Conservation (phyloP, 2,329 filamentous ascomycete genomes). For the Aspergillus ustus region DNA sequence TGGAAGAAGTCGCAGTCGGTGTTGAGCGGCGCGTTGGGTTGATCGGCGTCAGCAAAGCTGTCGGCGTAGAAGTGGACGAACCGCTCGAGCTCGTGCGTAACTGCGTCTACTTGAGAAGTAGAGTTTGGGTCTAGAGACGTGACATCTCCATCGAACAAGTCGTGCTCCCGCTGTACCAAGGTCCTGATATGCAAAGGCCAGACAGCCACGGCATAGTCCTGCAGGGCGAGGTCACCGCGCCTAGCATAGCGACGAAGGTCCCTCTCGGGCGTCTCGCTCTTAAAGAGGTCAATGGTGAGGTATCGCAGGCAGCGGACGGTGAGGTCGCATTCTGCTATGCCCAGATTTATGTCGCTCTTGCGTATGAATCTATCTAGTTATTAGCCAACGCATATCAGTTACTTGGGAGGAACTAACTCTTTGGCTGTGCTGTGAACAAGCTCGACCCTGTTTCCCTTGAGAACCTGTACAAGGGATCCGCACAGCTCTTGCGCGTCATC, state of each 20-base stretch:
- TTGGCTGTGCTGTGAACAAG: constrained; percentile 17
- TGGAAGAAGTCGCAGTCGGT: constrained; percentile 9
- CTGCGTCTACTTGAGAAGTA: background rate
- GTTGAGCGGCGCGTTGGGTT: background rate
- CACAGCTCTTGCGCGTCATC: constrained; percentile 14
- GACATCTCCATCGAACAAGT: background rate
- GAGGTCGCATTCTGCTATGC: constrained; percentile 12
- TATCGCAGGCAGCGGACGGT: constrained; percentile 16
- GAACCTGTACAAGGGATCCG: constrained; percentile 16
- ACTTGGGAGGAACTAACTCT: background rate
- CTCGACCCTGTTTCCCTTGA: constrained; percentile 14
- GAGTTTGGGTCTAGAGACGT: background rate
- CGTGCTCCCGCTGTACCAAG: constrained; percentile 1
- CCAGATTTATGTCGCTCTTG: background rate
- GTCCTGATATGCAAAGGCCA: constrained; percentile 12
- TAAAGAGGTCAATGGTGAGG: constrained; percentile 13
- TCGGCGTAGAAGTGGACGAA: constrained; percentile 9
- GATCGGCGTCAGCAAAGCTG: background rate
- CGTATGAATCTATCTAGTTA: background rate
- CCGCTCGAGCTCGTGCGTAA: constrained; percentile 1
- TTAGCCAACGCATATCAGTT: background rate
- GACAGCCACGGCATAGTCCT: constrained; percentile 8
- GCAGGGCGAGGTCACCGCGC: constrained; percentile 7
- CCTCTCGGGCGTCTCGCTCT: background rate
- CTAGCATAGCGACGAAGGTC: background rate